Conservation (phyloP, 2,329 filamentous ascomycete species). For the Cordyceps cicadae region DNA sequence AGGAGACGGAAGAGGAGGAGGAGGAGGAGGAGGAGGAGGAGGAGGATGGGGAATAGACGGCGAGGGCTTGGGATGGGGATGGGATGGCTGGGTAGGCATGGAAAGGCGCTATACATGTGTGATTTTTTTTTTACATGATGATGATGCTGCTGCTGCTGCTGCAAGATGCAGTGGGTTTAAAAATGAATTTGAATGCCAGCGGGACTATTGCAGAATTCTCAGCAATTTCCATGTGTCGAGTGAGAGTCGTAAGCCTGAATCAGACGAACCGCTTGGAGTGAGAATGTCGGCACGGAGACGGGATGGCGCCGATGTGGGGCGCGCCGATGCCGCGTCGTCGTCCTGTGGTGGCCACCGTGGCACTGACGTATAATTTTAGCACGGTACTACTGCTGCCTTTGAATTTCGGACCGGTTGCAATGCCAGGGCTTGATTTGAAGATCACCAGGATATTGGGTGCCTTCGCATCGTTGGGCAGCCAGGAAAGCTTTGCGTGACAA, state of each 20-base stretch:
- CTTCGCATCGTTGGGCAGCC: too few species aligned
- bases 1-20: conserved; percentile 14
- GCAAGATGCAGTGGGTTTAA: not conserved
- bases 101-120: not conserved
- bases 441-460: too few species aligned
- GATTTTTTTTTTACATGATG: not conserved
- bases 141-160: not conserved
- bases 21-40: not conserved
- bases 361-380: too few species aligned
- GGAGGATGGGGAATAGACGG: too few species aligned
- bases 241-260: not conserved
- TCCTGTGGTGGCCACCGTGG: not conserved
- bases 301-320: not conserved
- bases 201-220: not conserved
- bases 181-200: not conserved
- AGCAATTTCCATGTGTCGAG: too few species aligned
- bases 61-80: not conserved
- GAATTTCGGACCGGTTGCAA: too few species aligned
- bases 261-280: too few species aligned
- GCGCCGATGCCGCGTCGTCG: not conserved
- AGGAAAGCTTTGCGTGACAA: too few species aligned
- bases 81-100: not conserved
- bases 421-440: too few species aligned
- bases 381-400: too few species aligned
- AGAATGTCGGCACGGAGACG: not conserved